Base-by-base conservation (phyloP, 2,329 filamentous ascomycete species). In the Cryphonectria nitschkei region DNA sequence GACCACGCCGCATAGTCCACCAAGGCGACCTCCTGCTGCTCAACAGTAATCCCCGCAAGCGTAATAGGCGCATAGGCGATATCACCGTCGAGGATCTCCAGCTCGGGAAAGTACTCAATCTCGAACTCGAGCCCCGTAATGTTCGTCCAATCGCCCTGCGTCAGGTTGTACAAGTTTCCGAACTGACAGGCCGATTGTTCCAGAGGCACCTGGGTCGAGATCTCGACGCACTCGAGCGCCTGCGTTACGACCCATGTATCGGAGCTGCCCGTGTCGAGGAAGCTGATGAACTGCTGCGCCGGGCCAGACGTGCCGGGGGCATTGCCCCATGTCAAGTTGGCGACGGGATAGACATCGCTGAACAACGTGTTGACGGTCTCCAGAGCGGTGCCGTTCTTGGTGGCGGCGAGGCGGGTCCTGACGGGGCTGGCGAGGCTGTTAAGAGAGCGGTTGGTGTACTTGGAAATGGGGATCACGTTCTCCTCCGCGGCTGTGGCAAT, bases 1-100 rank as follows among this genome's bases (percentile, higher is more conserved):
- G 80, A 80, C 85, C 86, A 87, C 75, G 81, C 83, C 4, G 85
- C 85, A 69, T 78, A 79, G 75, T 83, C 85, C 61, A 84, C 85
- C 26, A 87, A 79, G 19, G 82, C 84, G 63, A 86, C 80, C 75
- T 86, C 81, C 75, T 86, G 85, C 43, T 79, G 77, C n/a, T 77
- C 74, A 52, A 86, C 84, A 0, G 77, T 79, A 43, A 87, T 75
- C 13, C 83, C 83, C 2, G 82, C 85, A 26, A 86, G 80, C 0
- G 81, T 78, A 46, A 88, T 78, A 14, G 82, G 83, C 1, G 85
- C 86, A 9, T 80, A 80, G 7, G 85, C 79, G 50, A 79, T 77
- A 76, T 87, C 84, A 3, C 84, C 84, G 19, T 85, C 86, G 46
- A 73, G 65, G 1, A 63, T 52, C 52, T 70, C 72, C 3, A 46